Evolutionary conservation across 2,329 filamentous ascomycete genomes (phyloP).

Genomic region (Fusarium domesticum): DNA sequence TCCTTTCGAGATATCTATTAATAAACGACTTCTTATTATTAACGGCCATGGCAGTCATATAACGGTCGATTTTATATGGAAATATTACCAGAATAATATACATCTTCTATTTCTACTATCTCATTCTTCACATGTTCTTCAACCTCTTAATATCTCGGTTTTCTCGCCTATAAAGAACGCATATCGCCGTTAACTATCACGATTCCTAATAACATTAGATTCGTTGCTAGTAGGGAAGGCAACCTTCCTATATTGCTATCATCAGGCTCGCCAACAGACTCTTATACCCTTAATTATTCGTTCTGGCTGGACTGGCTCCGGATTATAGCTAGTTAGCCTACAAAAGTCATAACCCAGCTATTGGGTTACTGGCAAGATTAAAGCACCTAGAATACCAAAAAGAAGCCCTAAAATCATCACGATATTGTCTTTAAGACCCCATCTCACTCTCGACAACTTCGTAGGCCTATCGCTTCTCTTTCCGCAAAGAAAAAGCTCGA

Average conservation of each 20-base stretch:
- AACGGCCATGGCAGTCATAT: slow-evolving; percentile 4
- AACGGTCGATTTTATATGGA: neutral
- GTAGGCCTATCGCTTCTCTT: no score
- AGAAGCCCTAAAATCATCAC: no score
- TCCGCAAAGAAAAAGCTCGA: no score
- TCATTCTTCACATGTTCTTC: neutral
- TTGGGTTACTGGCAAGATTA: no score
- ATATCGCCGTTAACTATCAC: neutral
- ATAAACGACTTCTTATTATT: slow-evolving; percentile 9
- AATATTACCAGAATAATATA: neutral
- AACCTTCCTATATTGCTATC: neutral
- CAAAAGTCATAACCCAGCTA: no score
- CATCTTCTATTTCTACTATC: neutral
- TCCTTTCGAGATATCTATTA: neutral
- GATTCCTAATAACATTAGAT: neutral
- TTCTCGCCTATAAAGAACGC: neutral
- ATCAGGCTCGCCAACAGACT: neutral
- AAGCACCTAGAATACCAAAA: no score
- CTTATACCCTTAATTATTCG: neutral
- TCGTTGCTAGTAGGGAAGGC: neutral
- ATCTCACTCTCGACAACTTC: no score
- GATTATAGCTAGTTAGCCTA: neutral
- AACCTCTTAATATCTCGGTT: neutral
- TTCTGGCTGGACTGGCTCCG: neutral
- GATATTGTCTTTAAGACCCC: no score